These are phyloP conservation scores for Nigrospora sphaerica DNA, from an alignment of 2,329 filamentous ascomycete species.

Conservation along the genomic window DNA sequence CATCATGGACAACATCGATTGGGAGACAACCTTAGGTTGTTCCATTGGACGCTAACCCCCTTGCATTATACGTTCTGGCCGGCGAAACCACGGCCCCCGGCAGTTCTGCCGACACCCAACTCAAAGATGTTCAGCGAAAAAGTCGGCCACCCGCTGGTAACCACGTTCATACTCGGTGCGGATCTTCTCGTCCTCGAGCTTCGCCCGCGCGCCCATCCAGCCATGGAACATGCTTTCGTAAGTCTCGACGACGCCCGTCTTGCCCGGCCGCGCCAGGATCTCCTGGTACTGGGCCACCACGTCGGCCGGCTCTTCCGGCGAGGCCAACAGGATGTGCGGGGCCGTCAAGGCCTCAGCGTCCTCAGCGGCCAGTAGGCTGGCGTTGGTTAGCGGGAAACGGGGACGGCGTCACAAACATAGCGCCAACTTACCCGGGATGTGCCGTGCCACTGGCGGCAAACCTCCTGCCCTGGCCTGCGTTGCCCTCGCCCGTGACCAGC, in stretches of 20 bases:
- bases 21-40: no score
- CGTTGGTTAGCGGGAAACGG: slow-evolving; percentile 6
- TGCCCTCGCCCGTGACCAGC: slow-evolving; percentile 27
- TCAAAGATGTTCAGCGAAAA: slow-evolving; percentile 33
- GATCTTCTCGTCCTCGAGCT: slow-evolving; percentile 36
- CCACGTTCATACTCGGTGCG: slow-evolving; percentile 41
- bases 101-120: not conserved
- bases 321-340: slow-evolving; percentile 42
- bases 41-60: no score
- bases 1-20: no score
- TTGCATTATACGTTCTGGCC: no score
- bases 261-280: slow-evolving; percentile 31
- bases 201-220: slow-evolving; percentile 50
- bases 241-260: slow-evolving; percentile 36
- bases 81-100: no score
- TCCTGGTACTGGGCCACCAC: slow-evolving; percentile 34
- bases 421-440: slow-evolving; percentile 18
- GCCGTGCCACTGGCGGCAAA: slow-evolving; percentile 27
- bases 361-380: slow-evolving; percentile 23
- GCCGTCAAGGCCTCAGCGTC: slow-evolving; percentile 36
- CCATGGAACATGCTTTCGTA: slow-evolving; percentile 46
- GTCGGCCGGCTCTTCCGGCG: slow-evolving; percentile 38
- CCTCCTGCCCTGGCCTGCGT: slow-evolving; percentile 22
- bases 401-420: not conserved
- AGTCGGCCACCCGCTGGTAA: slow-evolving; percentile 35